Base-by-base conservation (phyloP, 1,284 basidiomycete genomes). In the Pulchroboletus neoregius region DNA sequence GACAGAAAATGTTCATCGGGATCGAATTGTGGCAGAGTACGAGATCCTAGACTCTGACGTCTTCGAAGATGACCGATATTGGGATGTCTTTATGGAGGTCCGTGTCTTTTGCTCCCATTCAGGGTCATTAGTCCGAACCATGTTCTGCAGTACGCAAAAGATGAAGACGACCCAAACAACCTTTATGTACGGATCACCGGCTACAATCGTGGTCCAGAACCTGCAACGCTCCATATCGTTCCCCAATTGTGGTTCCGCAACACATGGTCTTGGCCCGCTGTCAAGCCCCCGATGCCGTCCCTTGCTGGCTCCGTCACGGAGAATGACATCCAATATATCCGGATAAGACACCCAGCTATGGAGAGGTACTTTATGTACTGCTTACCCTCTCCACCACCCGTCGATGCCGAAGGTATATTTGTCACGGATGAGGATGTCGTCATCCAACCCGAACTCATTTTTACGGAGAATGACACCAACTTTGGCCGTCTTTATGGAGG, bases 381-480 rank as follows among this genome's bases (percentile, higher is more conserved):
- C 61, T 81, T 94, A 41, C 88, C 94, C 12, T 92, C 88, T 39
- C 95, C 95, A 5, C 91, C 91, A 10, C 91, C 94, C 1, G 90
- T 92, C 36, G 80, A 82, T 16, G 82, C 85, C 4, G 72, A 80
- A 31, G 77, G 76, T 66, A 71, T 73, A 68, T 79, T 80, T 46
- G 68, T 76, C 55, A 72, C 74, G 20, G 77, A 86, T 28, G 88
- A 88, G 28, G 81, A 85, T 30, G 75, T 76, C 28, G 74, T 80
- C 16, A 76, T 95, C 22, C 79, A 86, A 36, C 92, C 94, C 0
- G 82, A 90, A 13, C 72, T 97, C 31, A 68, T 97, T 13, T 97
- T 97, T 67, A 94, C 91, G 9, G 93, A 98, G 64, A 99, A 98
- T 70, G 91, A 98, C 66, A 97, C 94, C 53, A 99, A 99, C 75